Base-by-base conservation (phyloP, 1,284 basidiomycete genomes). In the Caloboletus firmus region DNA sequence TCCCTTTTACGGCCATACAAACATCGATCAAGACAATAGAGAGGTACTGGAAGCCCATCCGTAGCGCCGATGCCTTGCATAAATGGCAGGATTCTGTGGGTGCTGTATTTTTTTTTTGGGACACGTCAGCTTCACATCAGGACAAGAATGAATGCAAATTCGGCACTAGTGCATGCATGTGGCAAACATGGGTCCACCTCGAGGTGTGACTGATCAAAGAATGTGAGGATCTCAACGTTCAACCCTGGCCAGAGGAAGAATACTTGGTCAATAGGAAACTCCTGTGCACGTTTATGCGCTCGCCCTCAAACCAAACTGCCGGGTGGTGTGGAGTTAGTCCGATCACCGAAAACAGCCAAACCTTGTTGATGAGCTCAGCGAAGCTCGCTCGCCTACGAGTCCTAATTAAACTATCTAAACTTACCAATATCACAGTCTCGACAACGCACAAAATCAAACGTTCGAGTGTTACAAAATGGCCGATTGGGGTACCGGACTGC, bases 161-260 rank as follows among this genome's bases (percentile, higher is more conserved):
- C 57, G 68, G 69, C 32, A 64, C 61, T 55, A 30, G 24, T 36
- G 57, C 41, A 52, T 64, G 61, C 70, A 69, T 69, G 70, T 68
- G 70, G 65, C 52, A 58, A 61, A 59, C 66, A 72, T 62, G 67
- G 67, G 49, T 61, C 66, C 59, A 59, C 69, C 67, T 71, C 69
- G 67, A 72, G 67, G 69, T 49, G 66, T 72, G 67, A 72, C 62
- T 67, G 69, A 72, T 71, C 54, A 0, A 57, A 69, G 57, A 45
- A 47, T 37, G 39, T 60, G 68, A 67, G 66, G 62, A 65, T 70
- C 63, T n/a, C n/a, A n/a, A n/a, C n/a, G n/a, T n/a, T 49, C 59
- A 68, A 45, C 52, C 55, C 56, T 65, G 57, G 50, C 50, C 7
- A 49, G 31, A 59, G 39, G 32, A 54, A 53, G 36, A 42, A 48